These are phyloP conservation scores for Nicotiana otophora DNA, from an alignment of 257 asterid species.

Conservation along the genomic window DNA sequence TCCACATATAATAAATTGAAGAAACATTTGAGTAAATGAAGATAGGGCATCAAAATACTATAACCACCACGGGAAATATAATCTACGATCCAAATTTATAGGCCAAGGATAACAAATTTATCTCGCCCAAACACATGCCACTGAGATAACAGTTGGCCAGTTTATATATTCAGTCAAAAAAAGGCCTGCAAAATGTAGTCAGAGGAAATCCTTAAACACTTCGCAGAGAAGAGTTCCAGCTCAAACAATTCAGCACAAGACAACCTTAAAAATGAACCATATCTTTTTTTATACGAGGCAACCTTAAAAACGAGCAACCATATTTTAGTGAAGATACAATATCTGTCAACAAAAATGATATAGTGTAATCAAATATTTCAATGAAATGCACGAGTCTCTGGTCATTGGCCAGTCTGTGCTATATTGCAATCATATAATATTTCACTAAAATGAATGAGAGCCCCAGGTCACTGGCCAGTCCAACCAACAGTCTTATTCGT, in stretches of 20 bases:
- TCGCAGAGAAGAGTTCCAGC: background rate
- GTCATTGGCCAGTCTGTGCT: background rate
- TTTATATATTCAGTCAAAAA: background rate
- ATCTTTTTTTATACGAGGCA: no score
- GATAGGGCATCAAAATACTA: no score
- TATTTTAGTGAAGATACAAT: background rate
- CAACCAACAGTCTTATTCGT: slow-evolving; percentile 83
- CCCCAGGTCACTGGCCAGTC: slow-evolving; percentile 36
- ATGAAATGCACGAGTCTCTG: background rate
- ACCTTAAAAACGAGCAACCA: background rate
- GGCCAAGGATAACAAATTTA: no score
- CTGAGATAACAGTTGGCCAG: background rate
- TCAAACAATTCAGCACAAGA: background rate
- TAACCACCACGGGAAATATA: no score
- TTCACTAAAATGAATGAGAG: background rate
- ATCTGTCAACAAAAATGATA: background rate
- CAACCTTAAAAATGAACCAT: background rate
- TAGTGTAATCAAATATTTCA: background rate
- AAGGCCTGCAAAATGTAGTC: background rate
- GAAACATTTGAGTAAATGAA: no score
- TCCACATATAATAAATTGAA: no score
- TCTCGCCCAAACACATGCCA: background rate
- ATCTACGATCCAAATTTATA: background rate
- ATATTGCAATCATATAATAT: background rate
- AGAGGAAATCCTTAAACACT: background rate